Conservation (phyloP, 768 basidiomycete genomes). For the Mycena pura region DNA sequence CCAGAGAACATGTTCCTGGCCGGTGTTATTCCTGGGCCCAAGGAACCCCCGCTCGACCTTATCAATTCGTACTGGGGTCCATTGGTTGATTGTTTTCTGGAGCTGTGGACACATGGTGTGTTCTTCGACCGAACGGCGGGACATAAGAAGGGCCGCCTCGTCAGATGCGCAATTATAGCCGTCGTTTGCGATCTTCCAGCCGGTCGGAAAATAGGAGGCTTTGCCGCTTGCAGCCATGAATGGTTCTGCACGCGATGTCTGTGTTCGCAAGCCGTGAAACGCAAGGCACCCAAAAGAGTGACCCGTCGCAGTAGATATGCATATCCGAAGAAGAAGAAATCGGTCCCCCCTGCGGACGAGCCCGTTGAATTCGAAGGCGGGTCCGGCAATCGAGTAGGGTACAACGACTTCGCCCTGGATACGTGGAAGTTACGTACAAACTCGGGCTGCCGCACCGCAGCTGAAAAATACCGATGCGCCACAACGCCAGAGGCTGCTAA, state of each 20-base stretch:
- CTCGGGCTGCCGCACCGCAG: background rate
- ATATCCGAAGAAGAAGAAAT: too few species aligned
- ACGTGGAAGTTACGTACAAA: background rate
- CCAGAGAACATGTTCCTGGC: slow-evolving; percentile 43
- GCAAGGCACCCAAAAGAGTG: background rate
- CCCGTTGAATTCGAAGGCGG: background rate
- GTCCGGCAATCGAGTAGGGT: background rate
- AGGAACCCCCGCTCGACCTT: slow-evolving; percentile 33
- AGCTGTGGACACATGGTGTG: slow-evolving; percentile 40
- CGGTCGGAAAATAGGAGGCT: slow-evolving; percentile 32
- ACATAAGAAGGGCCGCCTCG: background rate
- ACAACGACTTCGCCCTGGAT: background rate
- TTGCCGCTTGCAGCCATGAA: slow-evolving; percentile 16
- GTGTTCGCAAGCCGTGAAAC: background rate
- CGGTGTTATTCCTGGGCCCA: slow-evolving; percentile 44
- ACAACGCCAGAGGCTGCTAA: background rate
- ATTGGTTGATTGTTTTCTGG: slow-evolving; percentile 34
- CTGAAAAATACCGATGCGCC: background rate
- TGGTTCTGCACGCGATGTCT: background rate
- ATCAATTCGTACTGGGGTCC: slow-evolving; percentile 36
- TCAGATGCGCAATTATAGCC: slow-evolving; percentile 23
- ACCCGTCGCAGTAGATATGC: too few species aligned
- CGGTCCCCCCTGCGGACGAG: too few species aligned
- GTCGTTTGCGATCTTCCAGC: slow-evolving; percentile 39
- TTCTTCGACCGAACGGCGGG: slow-evolving; percentile 2